These are phyloP conservation scores for Scytalidium sp. DNA, from an alignment of 2,329 filamentous ascomycete genomes.

Conservation along the genomic window DNA sequence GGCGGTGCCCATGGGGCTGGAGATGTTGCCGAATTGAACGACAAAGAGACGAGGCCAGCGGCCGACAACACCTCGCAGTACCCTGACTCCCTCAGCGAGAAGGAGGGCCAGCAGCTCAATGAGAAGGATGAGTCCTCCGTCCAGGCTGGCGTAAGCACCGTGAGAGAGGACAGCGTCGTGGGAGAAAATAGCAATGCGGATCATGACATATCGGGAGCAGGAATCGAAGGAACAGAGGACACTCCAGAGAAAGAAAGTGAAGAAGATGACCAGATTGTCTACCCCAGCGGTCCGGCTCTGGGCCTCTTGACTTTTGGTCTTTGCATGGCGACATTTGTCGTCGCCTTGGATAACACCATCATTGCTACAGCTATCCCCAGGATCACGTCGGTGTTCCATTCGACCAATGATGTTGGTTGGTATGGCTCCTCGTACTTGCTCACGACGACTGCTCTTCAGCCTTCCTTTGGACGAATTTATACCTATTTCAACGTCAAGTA, in stretches of 20 bases:
- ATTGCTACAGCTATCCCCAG: constrained; percentile 38
- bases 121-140: background rate
- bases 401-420: constrained; percentile 36
- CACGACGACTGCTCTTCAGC: constrained; percentile 32
- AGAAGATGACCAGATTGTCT: constrained; percentile 14
- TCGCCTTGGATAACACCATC: constrained; percentile 40
- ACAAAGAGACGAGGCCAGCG: background rate
- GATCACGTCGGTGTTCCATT: constrained; percentile 37
- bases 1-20: background rate
- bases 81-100: background rate
- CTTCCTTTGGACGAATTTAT: constrained; percentile 30
- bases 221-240: constrained; percentile 7
- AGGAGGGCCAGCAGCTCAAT: background rate
- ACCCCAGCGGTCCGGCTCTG: constrained; percentile 22
- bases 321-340: constrained; percentile 44
- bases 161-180: background rate
- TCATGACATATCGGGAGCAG: constrained; percentile 1
- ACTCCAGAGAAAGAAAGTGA: constrained; percentile 4
- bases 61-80: background rate
- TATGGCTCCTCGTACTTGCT: constrained; percentile 35
- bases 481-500: constrained; percentile 32
- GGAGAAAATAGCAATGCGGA: background rate
- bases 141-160: background rate
- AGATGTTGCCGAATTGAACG: background rate
- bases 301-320: constrained; percentile 44